Conservation (phyloP, 164 flowering plant genomes). For the Umbilicus rupestris region DNA sequence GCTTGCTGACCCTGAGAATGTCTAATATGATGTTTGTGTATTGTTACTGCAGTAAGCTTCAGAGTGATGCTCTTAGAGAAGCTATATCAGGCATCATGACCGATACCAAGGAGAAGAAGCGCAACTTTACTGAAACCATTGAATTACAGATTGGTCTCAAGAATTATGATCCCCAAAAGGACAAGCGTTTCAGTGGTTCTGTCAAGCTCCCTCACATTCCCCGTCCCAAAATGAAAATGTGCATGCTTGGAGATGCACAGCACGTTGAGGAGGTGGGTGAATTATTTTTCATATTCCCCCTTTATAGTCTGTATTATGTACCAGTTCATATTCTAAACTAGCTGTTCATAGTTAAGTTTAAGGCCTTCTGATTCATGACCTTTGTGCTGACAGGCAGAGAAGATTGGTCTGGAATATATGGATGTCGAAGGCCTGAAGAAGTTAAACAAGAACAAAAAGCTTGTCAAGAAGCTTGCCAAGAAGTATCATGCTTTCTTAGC, state of each 20-base stretch:
- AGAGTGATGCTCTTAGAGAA: conserved; percentile 2
- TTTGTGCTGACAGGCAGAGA: neutral
- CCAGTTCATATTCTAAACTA: neutral
- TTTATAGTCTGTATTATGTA: neutral
- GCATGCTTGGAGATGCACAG: conserved; percentile 8
- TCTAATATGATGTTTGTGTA: neutral
- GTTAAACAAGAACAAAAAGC: conserved; percentile 4
- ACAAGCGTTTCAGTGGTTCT: conserved; percentile 5
- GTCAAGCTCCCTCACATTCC: conserved; percentile 5
- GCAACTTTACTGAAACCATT: conserved; percentile 1
- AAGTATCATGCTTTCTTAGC: conserved; percentile 8
- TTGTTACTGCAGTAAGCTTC: neutral
- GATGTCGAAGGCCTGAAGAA: conserved; percentile 4
- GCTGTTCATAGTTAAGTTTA: too few species aligned
- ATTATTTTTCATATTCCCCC: neutral
- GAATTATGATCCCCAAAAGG: conserved; percentile 6
- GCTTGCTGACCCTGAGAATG: too few species aligned
- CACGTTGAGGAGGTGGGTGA: neutral
- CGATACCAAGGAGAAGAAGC: conserved; percentile 6
- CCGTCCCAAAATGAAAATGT: conserved; percentile 3
- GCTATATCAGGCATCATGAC: neutral
- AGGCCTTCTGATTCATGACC: too few species aligned
- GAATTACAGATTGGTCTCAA: conserved; percentile 5
- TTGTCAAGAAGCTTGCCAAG: conserved; percentile 3
- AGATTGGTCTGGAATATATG: neutral